A percentile compares a stretch with the other conserved stretches of the same genome.
phyloP scores from a whole-genome alignment of 768 basidiomycete genomes.

The Tephrocybe sp. region DNA sequence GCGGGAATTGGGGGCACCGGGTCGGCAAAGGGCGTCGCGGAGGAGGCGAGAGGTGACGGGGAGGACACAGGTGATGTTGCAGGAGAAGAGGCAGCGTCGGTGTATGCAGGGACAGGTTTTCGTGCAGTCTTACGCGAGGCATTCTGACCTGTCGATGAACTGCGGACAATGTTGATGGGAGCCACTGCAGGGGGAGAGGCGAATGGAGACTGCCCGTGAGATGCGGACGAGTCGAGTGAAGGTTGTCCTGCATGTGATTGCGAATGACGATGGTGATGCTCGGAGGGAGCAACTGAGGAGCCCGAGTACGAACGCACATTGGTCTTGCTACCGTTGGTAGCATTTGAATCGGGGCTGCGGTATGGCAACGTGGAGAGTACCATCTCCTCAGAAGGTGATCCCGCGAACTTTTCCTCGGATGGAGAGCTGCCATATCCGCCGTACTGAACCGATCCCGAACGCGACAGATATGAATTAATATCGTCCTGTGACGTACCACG shows the following conservation, averaged over 20 bases:
- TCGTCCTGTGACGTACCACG: slow-evolving; percentile 9
- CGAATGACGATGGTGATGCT: slow-evolving; percentile 1
- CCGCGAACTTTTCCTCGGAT: slow-evolving; percentile 18
- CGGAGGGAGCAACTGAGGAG: background rate
- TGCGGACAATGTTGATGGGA: background rate
- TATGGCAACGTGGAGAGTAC: slow-evolving; percentile 10
- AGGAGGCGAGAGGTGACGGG: background rate
- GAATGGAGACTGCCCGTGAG: slow-evolving; percentile 6
- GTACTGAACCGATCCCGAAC: slow-evolving; percentile 9
- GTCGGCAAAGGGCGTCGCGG: slow-evolving; percentile 3
- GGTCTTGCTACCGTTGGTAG: background rate
- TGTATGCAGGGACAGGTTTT: slow-evolving; percentile 23
- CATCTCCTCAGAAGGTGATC: slow-evolving; percentile 13
- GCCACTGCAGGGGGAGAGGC: slow-evolving; percentile 1
- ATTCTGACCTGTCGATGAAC: background rate
- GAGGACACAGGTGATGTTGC: slow-evolving; percentile 4
- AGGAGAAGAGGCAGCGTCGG: background rate
- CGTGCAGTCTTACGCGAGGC: slow-evolving; percentile 14
- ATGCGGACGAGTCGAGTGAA: slow-evolving; percentile 9
- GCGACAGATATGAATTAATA: slow-evolving; percentile 10
- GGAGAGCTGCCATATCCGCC: slow-evolving; percentile 10
- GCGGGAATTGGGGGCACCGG: background rate
- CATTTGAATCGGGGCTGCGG: background rate
- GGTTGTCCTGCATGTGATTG: slow-evolving; percentile 6
- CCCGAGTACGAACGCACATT: slow-evolving; percentile 4